Evolutionary conservation across 176 grass and related monocot genomes (phyloP).

Genomic region (Typha latifolia): DNA sequence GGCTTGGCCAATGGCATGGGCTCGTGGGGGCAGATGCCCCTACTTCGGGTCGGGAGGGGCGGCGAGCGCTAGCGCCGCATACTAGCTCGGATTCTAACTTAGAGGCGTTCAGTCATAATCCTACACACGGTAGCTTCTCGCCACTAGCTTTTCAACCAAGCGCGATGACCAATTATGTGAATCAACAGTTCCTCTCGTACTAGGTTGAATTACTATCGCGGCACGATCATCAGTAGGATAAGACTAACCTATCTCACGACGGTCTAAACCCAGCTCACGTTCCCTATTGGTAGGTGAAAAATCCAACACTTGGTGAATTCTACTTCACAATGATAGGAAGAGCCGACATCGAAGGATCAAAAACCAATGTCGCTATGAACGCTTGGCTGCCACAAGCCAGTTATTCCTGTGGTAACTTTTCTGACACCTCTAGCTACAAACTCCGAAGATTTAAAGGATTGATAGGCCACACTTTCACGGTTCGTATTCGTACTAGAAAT

Average conservation of each 20-base stretch:
- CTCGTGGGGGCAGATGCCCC: no score
- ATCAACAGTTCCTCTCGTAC: not conserved
- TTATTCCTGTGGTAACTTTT: constrained; percentile 54
- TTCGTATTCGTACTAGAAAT: constrained; percentile 53
- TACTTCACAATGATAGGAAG: no score
- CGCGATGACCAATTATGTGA: constrained; percentile 34
- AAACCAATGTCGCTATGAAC: constrained; percentile 1
- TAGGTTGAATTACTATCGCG: no score
- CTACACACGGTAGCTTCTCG: constrained; percentile 25
- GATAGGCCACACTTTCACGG: constrained; percentile 53
- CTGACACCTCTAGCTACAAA: constrained; percentile 56
- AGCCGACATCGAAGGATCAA: no score
- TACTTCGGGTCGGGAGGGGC: no score
- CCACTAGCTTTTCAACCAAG: constrained; percentile 40
- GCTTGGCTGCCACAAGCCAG: constrained; percentile 55
- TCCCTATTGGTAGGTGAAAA: no score
- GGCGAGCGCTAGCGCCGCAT: not conserved
- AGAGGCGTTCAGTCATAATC: constrained; percentile 32
- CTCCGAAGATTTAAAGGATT: constrained; percentile 46
- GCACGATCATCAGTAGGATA: no score
- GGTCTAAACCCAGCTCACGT: no score
- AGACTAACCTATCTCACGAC: no score
- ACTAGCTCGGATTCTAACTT: constrained; percentile 30
- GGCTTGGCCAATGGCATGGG: no score
- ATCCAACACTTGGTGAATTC: no score